Conservation (phyloP, 1,284 basidiomycete genomes). For the Pyrrhoderma noxium region DNA sequence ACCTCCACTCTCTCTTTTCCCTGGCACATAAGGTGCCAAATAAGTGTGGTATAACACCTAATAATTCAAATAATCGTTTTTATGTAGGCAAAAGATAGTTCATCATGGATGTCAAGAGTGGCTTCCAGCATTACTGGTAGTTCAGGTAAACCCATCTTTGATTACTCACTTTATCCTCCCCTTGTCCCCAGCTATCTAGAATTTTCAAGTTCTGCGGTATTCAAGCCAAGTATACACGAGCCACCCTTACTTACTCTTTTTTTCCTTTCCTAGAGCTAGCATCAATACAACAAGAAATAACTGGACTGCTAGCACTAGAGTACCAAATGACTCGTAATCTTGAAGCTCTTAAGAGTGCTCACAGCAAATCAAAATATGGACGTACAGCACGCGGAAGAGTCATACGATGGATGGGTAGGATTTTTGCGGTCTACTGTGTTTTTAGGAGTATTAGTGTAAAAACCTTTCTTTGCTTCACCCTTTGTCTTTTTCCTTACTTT, state of each 20-base stretch:
- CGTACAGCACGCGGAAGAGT: conserved; percentile 49
- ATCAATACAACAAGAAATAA: conserved; percentile 42
- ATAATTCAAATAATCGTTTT: neutral
- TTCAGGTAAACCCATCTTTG: conserved; percentile 16
- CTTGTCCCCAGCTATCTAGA: too few species aligned
- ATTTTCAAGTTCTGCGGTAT: too few species aligned
- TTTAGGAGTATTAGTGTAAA: conserved; percentile 58
- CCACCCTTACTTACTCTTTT: neutral
- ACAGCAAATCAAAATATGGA: conserved; percentile 42
- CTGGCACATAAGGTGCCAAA: neutral
- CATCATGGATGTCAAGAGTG: conserved; percentile 22
- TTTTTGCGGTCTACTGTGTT: conserved; percentile 64
- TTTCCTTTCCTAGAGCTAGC: conserved; percentile 26
- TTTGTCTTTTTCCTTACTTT: neutral
- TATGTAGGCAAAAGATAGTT: conserved; percentile 14
- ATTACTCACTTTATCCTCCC: neutral
- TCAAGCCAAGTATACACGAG: too few species aligned
- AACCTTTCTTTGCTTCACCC: conserved; percentile 19
- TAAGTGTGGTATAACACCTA: too few species aligned
- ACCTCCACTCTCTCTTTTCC: neutral
- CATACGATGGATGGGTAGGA: conserved; percentile 38
- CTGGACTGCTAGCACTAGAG: conserved; percentile 59
- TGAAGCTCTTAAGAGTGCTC: conserved; percentile 41
- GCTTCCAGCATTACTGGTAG: conserved; percentile 19
- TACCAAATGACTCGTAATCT: conserved; percentile 60